Base-by-base conservation (phyloP, 1,284 basidiomycete genomes). In the Pseudomicrostroma phylloplanum region DNA sequence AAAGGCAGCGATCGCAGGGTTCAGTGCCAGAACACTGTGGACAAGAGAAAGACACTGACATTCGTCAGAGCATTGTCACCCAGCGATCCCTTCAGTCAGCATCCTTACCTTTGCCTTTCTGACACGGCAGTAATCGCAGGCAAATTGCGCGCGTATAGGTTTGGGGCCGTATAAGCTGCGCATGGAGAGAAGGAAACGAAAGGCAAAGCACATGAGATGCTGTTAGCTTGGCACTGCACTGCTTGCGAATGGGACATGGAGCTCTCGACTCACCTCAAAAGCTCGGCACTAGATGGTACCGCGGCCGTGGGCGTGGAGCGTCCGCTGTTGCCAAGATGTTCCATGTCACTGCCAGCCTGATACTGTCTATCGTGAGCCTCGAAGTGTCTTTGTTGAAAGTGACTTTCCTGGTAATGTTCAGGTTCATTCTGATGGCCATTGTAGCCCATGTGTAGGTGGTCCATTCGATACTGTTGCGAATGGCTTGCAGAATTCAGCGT, bases 1-100 rank as follows among this genome's bases (percentile, higher is more conserved):
- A 19, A 15, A 23, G 2, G 51, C 51, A 54, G 19, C 51, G 51
- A 54, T 21, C 25, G 51, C 51, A 54, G 6, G 51, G 51, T 25
- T 54, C 51, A 6, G 51, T 54, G 4, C 51, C 51, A 25, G 51
- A 54, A 26, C 51, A 54, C 51, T 54, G 21, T 48, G n/a, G 41
- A 42, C 17, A 48, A 3, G 12, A 48, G 6, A 17, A 17, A 12
- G 21, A 13, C 43, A 12, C 4, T 6, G 15, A 12, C 21, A 12
- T 48, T 4, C 6, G 43, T 48, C 43, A 48, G 12, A 6, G 12
- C 43, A 6, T n/a, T 36, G 30, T 9, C 30, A 4, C 9, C 9
- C 30, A 36, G 30, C 17, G 12, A 6, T 3, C 12, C 15, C 43
- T 4, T 12, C 6, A 12, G 4, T 48, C 43, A n/a, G 43, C 12